Evolutionary conservation across 1,284 basidiomycete species (phyloP), one percentile per base, ranked within the genome.

Genomic region (Cryptococcus sp.): DNA sequence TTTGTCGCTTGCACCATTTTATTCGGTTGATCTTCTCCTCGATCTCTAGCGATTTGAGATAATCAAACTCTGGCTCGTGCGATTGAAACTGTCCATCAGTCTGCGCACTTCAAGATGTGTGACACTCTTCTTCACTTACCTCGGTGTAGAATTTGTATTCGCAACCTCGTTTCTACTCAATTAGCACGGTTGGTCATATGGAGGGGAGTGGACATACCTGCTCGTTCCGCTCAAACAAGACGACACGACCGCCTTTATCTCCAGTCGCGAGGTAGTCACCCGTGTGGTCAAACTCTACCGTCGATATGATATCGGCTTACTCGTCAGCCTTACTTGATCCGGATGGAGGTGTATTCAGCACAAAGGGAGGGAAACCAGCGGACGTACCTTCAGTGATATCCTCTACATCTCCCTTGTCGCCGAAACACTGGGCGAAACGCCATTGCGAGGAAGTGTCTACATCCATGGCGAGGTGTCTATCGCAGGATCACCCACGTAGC

Each of bases 21-120:
- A 98, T 99, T 82, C 97, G 90, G 80, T 98, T 98, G 80, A 98
- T 98, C 85, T 99, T 98, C 79, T 98, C 95, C 76, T 99, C 95
- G 73, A 99, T 99, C 80, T 98, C 95, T 60, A 98, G 80, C 26
- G 91, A 95, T 79, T 99, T 99, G 72, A 99, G 84, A 74, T 99
- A 99, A 79, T 99, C 95, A 74, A 99, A 99, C 74, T 99, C 95
- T 51, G 95, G 95, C 74, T 99, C 95, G 74, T 99, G 95, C 38
- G 91, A 95, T 79, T 99, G 95, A 72, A 98, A 74, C 71, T 74
- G 43, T 12, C 9, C 19, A 23, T 14, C 28, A 36, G 41, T 37
- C n/a, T n/a, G n/a, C n/a, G n/a, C n/a, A n/a, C n/a, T n/a, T n/a
- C n/a, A n/a, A n/a, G n/a, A n/a, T n/a, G n/a, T n/a, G n/a, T 28